phyloP scores from a whole-genome alignment of 2,329 filamentous ascomycete genomes.

The Penicillium glabrum region DNA sequence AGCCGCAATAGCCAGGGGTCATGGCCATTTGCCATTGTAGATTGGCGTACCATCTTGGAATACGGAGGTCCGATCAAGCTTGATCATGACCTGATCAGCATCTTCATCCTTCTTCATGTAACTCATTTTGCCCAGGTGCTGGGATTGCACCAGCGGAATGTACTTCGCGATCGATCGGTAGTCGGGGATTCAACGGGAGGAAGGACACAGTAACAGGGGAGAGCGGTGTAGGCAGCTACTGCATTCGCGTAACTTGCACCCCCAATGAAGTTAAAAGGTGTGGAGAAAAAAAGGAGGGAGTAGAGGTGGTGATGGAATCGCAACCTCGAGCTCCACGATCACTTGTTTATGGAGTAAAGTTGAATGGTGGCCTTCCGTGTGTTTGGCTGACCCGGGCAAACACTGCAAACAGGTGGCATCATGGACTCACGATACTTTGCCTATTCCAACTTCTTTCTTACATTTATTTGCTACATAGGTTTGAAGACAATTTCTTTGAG shows the following conservation, averaged over 20 bases:
- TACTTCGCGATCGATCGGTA: constrained; percentile 21
- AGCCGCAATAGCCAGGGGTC: constrained; percentile 22
- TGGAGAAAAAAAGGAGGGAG: constrained; percentile 4
- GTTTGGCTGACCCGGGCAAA: constrained; percentile 33
- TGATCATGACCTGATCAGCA: constrained; percentile 87
- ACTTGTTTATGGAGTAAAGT: constrained; percentile 28
- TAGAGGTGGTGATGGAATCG: constrained; percentile 18
- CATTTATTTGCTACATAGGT: background rate
- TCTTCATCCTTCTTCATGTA: constrained; percentile 99
- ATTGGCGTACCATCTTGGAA: constrained; percentile 86
- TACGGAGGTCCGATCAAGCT: constrained; percentile 95
- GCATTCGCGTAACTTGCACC: constrained; percentile 21
- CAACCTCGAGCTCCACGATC: constrained; percentile 20
- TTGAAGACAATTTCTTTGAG: background rate
- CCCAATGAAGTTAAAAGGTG: constrained; percentile 1
- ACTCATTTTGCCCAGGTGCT: constrained; percentile 64
- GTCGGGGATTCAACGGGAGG: constrained; percentile 24
- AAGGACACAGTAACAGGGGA: constrained; percentile 22
- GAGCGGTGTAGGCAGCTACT: constrained; percentile 26
- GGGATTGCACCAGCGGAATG: constrained; percentile 31
- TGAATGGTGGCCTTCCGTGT: constrained; percentile 43
- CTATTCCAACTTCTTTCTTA: background rate
- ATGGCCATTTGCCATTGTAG: constrained; percentile 10
- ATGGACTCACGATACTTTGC: constrained; percentile 12
- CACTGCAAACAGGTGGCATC: constrained; percentile 42